Percentiles rank a stretch among this genome's conserved stretches.
Conservation (phyloP, 2,329 filamentous ascomycete species). For the Aspergillus latus region DNA sequence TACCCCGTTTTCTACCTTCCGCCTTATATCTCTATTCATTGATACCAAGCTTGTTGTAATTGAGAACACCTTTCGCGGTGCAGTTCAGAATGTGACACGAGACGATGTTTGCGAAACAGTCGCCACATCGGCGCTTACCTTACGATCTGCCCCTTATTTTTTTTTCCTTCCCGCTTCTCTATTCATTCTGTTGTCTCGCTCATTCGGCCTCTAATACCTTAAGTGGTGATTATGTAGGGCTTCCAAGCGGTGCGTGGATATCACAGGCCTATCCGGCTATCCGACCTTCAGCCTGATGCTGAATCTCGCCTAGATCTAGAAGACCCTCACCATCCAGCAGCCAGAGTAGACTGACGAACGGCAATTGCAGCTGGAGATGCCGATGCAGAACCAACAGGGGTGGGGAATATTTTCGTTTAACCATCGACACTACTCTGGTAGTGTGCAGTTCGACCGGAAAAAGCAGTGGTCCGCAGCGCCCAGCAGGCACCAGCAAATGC, state of each 20-base stretch:
- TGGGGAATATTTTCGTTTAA: slow-evolving; percentile 5
- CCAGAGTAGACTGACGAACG: slow-evolving; percentile 8
- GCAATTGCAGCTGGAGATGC: neutral
- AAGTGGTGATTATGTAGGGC: slow-evolving; percentile 32
- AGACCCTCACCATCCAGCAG: slow-evolving; percentile 3
- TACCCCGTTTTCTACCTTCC: neutral
- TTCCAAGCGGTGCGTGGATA: slow-evolving; percentile 29
- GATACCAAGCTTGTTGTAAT: slow-evolving; percentile 34
- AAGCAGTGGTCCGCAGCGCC: slow-evolving; percentile 4
- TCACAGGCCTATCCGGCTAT: slow-evolving; percentile 27
- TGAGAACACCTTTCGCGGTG: slow-evolving; percentile 18
- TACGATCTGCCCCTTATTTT: neutral
- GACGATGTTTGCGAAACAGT: slow-evolving; percentile 13
- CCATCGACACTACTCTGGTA: neutral
- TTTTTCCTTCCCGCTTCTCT: neutral
- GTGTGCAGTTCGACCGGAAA: neutral
- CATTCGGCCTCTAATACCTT: slow-evolving; percentile 31
- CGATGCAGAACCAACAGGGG: slow-evolving; percentile 1
- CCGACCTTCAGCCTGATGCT: slow-evolving; percentile 18
- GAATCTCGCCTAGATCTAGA: slow-evolving; percentile 24
- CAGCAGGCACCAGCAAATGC: slow-evolving; percentile 5
- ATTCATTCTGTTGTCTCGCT: slow-evolving; percentile 2
- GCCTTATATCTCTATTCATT: slow-evolving; percentile 14
- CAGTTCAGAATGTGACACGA: slow-evolving; percentile 20
- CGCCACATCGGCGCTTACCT: neutral